Percentiles rank a stretch among this genome's conserved stretches.
These are phyloP conservation scores for Apiospora saccharicola DNA, from an alignment of 2,329 filamentous ascomycete genomes.

Conservation along the genomic window DNA sequence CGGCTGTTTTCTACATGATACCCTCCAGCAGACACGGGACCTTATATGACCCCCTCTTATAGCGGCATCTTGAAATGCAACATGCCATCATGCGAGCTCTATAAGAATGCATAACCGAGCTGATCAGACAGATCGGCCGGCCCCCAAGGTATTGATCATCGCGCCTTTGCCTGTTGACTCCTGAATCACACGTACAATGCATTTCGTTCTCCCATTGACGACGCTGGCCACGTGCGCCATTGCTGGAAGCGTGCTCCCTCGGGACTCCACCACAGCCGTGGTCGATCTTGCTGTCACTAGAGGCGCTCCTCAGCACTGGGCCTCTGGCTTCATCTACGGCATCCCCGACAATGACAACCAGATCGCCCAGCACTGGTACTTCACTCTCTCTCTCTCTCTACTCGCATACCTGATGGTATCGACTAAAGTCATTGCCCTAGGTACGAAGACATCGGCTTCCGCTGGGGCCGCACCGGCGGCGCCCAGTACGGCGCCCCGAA, in stretches of 20 bases:
- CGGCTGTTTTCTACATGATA: neutral
- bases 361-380: conserved; percentile 32
- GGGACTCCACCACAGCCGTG: conserved; percentile 30
- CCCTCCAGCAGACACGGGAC: neutral
- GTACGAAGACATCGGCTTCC: conserved; percentile 35
- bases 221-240: neutral
- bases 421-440: neutral
- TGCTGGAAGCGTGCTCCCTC: conserved; percentile 8
- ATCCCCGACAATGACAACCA: conserved; percentile 33
- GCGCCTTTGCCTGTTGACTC: neutral
- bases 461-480: conserved; percentile 34
- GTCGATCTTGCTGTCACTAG: conserved; percentile 32
- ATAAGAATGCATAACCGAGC: neutral
- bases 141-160: neutral
- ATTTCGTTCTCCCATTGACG: neutral
- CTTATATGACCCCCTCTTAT: neutral
- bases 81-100: neutral
- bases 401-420: too few relatives aligned
- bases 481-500: conserved; percentile 31
- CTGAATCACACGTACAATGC: neutral
- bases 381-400: neutral
- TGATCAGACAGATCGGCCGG: neutral
- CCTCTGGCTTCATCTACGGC: conserved; percentile 36
- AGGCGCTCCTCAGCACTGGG: conserved; percentile 33
- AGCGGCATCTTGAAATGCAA: neutral